Percentiles rank a stretch among this genome's conserved stretches.
phyloP scores from a whole-genome alignment of 495 filamentous ascomycete genomes.

The Ascodesmis nigricans region DNA sequence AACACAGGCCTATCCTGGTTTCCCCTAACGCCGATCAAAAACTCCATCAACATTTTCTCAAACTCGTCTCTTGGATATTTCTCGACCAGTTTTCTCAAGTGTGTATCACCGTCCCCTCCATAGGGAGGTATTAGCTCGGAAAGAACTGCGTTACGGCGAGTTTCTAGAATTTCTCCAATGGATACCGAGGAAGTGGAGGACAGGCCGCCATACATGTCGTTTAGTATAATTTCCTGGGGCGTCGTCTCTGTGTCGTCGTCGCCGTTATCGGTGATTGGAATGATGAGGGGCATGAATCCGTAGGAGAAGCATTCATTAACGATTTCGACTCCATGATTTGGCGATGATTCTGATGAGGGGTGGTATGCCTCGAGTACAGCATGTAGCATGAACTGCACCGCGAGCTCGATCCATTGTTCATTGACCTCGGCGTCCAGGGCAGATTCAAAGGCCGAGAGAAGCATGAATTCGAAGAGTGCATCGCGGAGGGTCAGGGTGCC shows the following conservation, averaged over 20 bases:
- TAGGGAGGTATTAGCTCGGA: constrained; percentile 5
- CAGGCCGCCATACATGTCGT: constrained; percentile 18
- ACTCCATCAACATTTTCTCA: constrained; percentile 13
- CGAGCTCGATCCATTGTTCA: constrained; percentile 11
- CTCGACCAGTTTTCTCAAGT: constrained; percentile 12
- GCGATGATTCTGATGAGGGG: constrained; percentile 7
- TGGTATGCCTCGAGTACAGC: constrained; percentile 18
- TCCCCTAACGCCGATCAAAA: constrained; percentile 8
- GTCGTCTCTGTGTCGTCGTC: constrained; percentile 1
- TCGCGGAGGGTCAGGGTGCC: constrained; percentile 14
- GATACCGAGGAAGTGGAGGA: neutral
- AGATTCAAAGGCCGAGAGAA: constrained; percentile 11
- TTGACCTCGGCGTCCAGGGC: constrained; percentile 14
- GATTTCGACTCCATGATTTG: constrained; percentile 7
- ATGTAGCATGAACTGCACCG: constrained; percentile 16
- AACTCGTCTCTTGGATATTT: constrained; percentile 14
- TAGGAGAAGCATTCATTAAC: constrained; percentile 20
- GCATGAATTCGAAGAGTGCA: constrained; percentile 16
- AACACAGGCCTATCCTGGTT: constrained; percentile 11
- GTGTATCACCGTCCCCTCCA: too few species aligned
- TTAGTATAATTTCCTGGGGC: constrained; percentile 13
- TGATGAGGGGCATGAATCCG: constrained; percentile 3
- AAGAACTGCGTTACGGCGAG: constrained; percentile 5
- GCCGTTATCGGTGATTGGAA: constrained; percentile 10
- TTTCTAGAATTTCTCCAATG: neutral